Evolutionary conservation across 2,329 filamentous ascomycete species (phyloP).

Genomic region (Neoscytalidium dimidiatum): DNA sequence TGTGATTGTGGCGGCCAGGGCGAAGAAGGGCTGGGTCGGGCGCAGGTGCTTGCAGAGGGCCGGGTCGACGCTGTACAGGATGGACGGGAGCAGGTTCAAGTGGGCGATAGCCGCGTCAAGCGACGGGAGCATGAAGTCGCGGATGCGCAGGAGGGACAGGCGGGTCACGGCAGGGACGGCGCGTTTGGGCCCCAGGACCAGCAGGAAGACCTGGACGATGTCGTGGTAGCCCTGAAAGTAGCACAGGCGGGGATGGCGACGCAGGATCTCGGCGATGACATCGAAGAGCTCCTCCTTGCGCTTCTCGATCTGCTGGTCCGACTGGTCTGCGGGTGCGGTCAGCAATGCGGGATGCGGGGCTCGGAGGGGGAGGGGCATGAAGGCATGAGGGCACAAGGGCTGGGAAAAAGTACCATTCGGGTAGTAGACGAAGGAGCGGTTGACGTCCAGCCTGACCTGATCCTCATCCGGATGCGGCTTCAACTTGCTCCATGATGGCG

Average conservation of each 20-base stretch:
- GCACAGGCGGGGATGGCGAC: constrained; percentile 78
- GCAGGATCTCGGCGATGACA: constrained; percentile 79
- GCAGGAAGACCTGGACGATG: constrained; percentile 91
- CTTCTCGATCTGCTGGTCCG: constrained; percentile 65
- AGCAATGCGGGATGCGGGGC: constrained; percentile 22
- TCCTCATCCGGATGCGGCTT: constrained; percentile 82
- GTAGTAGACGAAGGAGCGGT: constrained; percentile 97
- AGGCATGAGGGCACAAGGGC: not conserved
- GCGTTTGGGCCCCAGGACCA: constrained; percentile 70
- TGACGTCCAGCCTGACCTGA: constrained; percentile 88
- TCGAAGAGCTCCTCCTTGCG: constrained; percentile 77
- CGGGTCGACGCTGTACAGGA: constrained; percentile 72
- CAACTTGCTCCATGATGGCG: constrained; percentile 59
- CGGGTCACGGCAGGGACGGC: constrained; percentile 69
- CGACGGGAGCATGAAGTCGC: constrained; percentile 95
- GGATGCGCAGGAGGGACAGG: constrained; percentile 86
- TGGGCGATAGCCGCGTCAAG: constrained; percentile 80
- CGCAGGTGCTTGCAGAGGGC: constrained; percentile 74
- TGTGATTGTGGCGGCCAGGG: constrained; percentile 87
- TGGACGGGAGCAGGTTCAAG: constrained; percentile 81
- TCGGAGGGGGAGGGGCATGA: constrained; percentile 2
- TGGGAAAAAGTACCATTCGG: constrained; percentile 69
- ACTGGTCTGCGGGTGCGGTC: constrained; percentile 58
- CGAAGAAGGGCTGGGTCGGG: constrained; percentile 83
- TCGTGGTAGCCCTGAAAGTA: constrained; percentile 99